Evolutionary conservation across 805 yeast genomes (phyloP).

Genomic region (Hemisphaericaspora nanyangensis): DNA sequence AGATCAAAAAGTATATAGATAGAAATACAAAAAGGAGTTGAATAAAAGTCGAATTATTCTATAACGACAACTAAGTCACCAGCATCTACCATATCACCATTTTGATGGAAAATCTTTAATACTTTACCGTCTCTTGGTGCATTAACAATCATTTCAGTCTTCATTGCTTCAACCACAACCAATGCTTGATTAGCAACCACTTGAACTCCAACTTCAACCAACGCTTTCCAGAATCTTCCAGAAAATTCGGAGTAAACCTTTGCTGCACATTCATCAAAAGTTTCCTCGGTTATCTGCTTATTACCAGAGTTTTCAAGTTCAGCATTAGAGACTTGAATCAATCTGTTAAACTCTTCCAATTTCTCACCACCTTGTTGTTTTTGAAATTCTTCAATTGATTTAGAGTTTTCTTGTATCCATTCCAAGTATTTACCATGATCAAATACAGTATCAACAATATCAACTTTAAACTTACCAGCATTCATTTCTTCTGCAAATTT

Average conservation of each 20-base stretch:
- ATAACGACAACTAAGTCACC: slow-evolving; percentile 92
- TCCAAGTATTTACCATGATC: slow-evolving; percentile 73
- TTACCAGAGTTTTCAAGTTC: slow-evolving; percentile 59
- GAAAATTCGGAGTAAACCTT: slow-evolving; percentile 90
- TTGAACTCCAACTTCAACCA: slow-evolving; percentile 72
- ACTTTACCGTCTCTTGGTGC: slow-evolving; percentile 74
- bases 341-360: slow-evolving; percentile 76
- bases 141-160: slow-evolving; percentile 89
- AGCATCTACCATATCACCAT: slow-evolving; percentile 96
- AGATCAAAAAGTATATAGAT: not conserved
- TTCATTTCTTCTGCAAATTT: slow-evolving; percentile 64
- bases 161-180: slow-evolving; percentile 95
- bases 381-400: slow-evolving; percentile 67
- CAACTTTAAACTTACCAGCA: slow-evolving; percentile 76
- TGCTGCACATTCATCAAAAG: slow-evolving; percentile 63
- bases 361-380: slow-evolving; percentile 73
- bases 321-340: slow-evolving; percentile 77
- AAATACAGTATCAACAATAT: slow-evolving; percentile 72
- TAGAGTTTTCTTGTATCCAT: slow-evolving; percentile 74
- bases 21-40: not conserved
- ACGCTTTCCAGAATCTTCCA: slow-evolving; percentile 96
- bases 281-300: slow-evolving; percentile 44
- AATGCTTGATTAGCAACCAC: slow-evolving; percentile 76
- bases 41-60: slow-evolving; percentile 26
- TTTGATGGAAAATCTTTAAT: slow-evolving; percentile 64